Evolutionary conservation across 345 rosid genomes (phyloP).

Genomic region (Rhodamnia rubescens): DNA sequence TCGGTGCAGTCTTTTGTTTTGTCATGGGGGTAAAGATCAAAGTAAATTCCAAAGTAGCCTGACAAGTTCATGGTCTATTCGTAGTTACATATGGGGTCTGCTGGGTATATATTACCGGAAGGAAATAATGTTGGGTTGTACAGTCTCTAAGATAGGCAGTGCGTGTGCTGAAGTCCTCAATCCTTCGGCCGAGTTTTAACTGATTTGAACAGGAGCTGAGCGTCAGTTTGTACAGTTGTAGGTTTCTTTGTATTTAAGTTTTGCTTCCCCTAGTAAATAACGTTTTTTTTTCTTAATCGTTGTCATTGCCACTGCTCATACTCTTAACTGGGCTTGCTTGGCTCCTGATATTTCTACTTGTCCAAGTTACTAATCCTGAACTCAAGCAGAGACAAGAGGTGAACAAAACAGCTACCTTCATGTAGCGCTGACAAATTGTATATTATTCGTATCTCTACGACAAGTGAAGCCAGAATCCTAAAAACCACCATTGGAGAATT

Average conservation of each 20-base stretch:
- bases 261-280: neutral
- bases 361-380: neutral
- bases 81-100: neutral
- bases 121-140: neutral
- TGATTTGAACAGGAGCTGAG: neutral
- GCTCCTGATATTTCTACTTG: neutral
- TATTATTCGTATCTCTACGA: neutral
- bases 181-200: neutral
- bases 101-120: neutral
- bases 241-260: neutral
- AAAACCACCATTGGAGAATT: neutral
- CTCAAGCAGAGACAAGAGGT: neutral
- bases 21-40: neutral
- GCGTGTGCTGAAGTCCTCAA: neutral
- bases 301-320: neutral
- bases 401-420: neutral
- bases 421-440: neutral
- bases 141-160: neutral
- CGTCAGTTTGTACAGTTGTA: neutral
- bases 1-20: neutral
- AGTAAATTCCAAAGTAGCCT: neutral
- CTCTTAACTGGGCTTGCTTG: neutral
- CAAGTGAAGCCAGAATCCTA: neutral
- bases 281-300: neutral
- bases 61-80: neutral